phyloP scores from a whole-genome alignment of 2,329 filamentous ascomycete genomes.

The Xylaria sp. region DNA sequence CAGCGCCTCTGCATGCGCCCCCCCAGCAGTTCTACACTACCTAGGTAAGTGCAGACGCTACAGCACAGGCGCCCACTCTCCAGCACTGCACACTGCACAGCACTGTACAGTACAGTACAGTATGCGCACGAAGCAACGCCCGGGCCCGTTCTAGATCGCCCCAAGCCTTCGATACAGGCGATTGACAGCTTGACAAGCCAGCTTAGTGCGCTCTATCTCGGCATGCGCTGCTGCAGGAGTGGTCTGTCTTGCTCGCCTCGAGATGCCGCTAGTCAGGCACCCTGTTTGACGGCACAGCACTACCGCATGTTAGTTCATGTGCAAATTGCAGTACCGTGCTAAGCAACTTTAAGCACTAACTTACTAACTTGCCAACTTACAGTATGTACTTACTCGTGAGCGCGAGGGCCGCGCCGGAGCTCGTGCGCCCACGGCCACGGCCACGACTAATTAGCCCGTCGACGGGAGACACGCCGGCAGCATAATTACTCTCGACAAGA shows the following conservation, averaged over 20 bases:
- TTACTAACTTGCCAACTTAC: too few species aligned
- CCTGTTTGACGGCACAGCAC: conserved; percentile 3
- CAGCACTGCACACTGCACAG: too few species aligned
- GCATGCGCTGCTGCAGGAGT: conserved; percentile 18
- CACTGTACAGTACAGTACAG: too few species aligned
- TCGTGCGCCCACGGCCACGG: not conserved
- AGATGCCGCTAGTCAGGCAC: conserved; percentile 15
- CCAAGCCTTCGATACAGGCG: conserved; percentile 3
- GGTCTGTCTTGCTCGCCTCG: conserved; percentile 7
- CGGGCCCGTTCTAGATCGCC: conserved; percentile 22
- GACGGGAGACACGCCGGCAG: too few species aligned
- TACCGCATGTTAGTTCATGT: not conserved
- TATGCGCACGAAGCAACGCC: not conserved
- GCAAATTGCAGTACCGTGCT: not conserved
- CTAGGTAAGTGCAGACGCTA: too few species aligned
- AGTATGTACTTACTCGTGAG: not conserved
- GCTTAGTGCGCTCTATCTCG: conserved; percentile 7
- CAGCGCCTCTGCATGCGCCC: too few species aligned
- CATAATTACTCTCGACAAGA: too few species aligned
- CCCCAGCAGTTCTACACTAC: too few species aligned
- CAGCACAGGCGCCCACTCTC: not conserved
- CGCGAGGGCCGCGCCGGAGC: not conserved
- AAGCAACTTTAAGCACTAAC: too few species aligned
- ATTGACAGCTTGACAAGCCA: conserved; percentile 21
- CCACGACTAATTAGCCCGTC: not conserved